Conservation (phyloP, 352 stramenopile species). For the Globisporangium megalacanthum region DNA sequence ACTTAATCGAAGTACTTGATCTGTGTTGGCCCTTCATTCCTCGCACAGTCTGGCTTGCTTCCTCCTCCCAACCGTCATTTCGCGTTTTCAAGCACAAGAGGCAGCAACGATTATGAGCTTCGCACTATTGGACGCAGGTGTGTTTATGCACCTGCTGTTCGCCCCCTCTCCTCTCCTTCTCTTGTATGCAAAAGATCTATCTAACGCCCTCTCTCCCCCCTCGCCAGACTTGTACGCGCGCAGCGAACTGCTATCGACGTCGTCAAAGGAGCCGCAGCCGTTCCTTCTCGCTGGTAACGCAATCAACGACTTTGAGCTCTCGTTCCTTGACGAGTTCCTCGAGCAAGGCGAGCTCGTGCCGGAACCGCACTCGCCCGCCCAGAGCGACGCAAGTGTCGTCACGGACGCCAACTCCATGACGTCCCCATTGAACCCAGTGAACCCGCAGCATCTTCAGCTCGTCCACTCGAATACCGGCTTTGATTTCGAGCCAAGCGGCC, state of each 20-base stretch:
- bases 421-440: background rate
- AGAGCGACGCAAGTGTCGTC: slow-evolving; percentile 1
- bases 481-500: slow-evolving; percentile 5
- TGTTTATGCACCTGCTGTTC: too few relatives aligned
- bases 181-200: background rate
- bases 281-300: background rate
- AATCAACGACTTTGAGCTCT: slow-evolving; percentile 26
- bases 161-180: background rate
- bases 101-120: background rate
- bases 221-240: background rate
- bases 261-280: background rate
- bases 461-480: background rate
- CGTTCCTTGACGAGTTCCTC: slow-evolving; percentile 47
- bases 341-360: slow-evolving; percentile 28
- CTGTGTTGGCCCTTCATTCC: too few relatives aligned
- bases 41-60: too few relatives aligned
- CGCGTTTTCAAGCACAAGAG: too few relatives aligned
- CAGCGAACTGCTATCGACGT: background rate
- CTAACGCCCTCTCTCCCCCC: background rate
- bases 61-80: too few relatives aligned
- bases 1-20: too few relatives aligned
- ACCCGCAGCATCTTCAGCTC: background rate
- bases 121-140: background rate
- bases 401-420: background rate
- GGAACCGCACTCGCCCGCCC: slow-evolving; percentile 12